Evolutionary conservation across 768 basidiomycete species (phyloP).

Genomic region (Lactifluus volemus): DNA sequence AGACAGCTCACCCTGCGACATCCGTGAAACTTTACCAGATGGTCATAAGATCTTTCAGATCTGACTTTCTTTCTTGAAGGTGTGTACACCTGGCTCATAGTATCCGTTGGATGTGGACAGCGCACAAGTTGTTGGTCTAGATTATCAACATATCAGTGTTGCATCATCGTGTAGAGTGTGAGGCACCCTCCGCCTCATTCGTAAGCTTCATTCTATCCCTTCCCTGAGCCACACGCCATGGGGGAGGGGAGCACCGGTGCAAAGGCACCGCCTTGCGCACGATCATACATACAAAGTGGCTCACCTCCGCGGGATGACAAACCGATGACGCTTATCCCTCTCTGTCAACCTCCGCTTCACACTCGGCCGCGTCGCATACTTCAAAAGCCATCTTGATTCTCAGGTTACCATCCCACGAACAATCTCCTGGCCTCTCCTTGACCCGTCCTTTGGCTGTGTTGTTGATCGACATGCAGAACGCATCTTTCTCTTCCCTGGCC

Average conservation of each 20-base stretch:
- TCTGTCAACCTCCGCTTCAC: constrained; percentile 10
- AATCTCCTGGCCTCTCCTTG: background rate
- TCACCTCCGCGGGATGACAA: constrained; percentile 12
- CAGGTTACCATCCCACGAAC: background rate
- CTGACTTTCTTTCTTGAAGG: no score
- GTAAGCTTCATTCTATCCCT: background rate
- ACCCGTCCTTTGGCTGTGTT: background rate
- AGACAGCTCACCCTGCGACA: no score
- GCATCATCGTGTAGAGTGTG: background rate
- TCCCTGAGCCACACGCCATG: background rate
- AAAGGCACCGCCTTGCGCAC: background rate
- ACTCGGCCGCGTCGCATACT: background rate
- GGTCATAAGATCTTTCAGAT: no score
- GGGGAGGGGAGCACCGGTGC: no score
- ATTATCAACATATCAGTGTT: background rate
- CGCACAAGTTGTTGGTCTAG: background rate
- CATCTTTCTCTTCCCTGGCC: background rate
- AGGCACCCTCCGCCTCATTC: background rate
- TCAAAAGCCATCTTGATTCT: background rate
- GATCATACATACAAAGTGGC: background rate
- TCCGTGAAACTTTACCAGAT: no score
- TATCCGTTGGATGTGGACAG: no score
- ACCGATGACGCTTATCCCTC: background rate
- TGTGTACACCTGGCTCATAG: no score
- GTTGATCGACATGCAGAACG: constrained; percentile 5